A percentile compares a stretch with the other conserved stretches of the same genome.
Evolutionary conservation across 176 grass and related monocot species (phyloP).

Genomic region (Thinopyrum elongatum): DNA sequence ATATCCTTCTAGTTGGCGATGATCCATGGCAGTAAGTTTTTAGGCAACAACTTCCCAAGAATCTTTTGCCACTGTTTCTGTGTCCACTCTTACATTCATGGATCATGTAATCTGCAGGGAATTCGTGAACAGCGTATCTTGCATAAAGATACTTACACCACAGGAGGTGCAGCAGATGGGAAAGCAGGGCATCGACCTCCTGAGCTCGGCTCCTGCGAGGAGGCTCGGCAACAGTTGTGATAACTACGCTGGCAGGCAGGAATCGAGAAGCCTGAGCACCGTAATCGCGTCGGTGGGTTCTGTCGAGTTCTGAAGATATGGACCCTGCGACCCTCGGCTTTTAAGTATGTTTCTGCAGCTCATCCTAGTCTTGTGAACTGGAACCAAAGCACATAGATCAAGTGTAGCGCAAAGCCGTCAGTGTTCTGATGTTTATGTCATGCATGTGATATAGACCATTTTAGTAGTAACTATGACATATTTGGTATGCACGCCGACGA

Average conservation of each 20-base stretch:
- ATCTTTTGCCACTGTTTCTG: not conserved
- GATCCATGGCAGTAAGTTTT: slow-evolving; percentile 91
- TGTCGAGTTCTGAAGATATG: slow-evolving; percentile 66
- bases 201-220: slow-evolving; percentile 53
- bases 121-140: slow-evolving; percentile 89
- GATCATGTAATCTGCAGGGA: slow-evolving; percentile 51
- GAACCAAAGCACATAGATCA: slow-evolving; percentile 52
- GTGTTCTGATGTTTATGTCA: slow-evolving; percentile 40
- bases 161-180: slow-evolving; percentile 95
- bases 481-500: slow-evolving; percentile 27
- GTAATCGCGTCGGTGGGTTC: slow-evolving; percentile 74
- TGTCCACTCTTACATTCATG: not conserved
- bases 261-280: slow-evolving; percentile 54
- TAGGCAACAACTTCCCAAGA: not conserved
- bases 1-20: slow-evolving; percentile 94
- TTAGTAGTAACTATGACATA: slow-evolving; percentile 23
- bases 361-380: slow-evolving; percentile 38
- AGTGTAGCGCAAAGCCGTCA: slow-evolving; percentile 20
- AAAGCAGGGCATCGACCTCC: slow-evolving; percentile 53
- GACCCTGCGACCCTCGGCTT: not conserved
- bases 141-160: slow-evolving; percentile 93
- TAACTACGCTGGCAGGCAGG: slow-evolving; percentile 54
- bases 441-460: slow-evolving; percentile 51
- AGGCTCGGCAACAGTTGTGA: slow-evolving; percentile 65
- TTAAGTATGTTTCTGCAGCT: slow-evolving; percentile 29